Conservation (phyloP, 2,329 filamentous ascomycete genomes). For the Alternaria infectoria region DNA sequence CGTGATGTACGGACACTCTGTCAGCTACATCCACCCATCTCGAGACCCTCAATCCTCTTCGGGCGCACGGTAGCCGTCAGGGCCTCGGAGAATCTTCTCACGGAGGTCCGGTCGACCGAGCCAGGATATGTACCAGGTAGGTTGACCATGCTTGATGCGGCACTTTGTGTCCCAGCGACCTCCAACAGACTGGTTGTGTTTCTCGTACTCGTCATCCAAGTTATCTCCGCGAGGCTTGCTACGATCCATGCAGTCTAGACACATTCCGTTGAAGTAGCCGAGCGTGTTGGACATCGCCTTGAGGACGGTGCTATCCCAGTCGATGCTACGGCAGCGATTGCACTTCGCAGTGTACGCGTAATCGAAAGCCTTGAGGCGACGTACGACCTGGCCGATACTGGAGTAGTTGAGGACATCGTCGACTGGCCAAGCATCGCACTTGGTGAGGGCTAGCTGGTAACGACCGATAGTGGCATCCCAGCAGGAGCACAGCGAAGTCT, state of each 20-base stretch:
- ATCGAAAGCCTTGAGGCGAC: conserved; percentile 18
- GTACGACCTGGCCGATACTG: conserved; percentile 14
- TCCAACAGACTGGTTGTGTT: conserved; percentile 13
- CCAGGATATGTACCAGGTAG: conserved; percentile 41
- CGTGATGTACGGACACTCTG: not conserved
- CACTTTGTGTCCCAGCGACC: conserved; percentile 31
- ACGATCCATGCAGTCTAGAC: conserved; percentile 40
- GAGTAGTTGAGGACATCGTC: conserved; percentile 19
- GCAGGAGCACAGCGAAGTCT: conserved; percentile 12
- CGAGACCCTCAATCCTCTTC: not conserved
- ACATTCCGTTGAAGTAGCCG: conserved; percentile 39
- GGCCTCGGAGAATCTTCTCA: conserved; percentile 19
- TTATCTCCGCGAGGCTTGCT: conserved; percentile 13
- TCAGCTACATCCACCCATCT: not conserved
- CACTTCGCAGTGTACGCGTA: conserved; percentile 15
- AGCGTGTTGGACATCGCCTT: conserved; percentile 3
- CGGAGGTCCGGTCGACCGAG: conserved; percentile 22
- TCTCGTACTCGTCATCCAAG: conserved; percentile 31
- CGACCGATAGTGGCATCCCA: conserved; percentile 21
- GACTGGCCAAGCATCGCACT: conserved; percentile 21
- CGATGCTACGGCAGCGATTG: conserved; percentile 10
- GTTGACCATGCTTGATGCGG: conserved; percentile 33
- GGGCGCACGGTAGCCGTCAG: conserved; percentile 4
- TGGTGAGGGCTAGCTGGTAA: conserved; percentile 19
- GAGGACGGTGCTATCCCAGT: conserved; percentile 11